Evolutionary conservation across 257 asterid genomes (phyloP).

Genomic region (Primulina tabacum): DNA sequence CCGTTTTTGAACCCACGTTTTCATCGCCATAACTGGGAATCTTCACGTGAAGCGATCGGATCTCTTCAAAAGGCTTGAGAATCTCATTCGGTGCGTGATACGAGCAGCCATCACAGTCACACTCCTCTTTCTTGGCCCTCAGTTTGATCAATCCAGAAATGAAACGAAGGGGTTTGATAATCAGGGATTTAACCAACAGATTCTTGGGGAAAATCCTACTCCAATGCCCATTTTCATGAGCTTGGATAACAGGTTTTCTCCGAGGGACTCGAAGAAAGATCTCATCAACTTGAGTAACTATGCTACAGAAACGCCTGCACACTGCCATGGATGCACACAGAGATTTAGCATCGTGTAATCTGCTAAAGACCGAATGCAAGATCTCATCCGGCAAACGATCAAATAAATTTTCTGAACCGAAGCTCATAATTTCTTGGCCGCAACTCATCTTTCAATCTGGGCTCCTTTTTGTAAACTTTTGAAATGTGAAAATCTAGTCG

Average conservation of each 20-base stretch:
- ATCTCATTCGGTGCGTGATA: constrained; percentile 35
- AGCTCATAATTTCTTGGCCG: not conserved
- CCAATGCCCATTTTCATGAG: constrained; percentile 9
- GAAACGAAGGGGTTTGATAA: constrained; percentile 36
- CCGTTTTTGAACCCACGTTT: constrained; percentile 7
- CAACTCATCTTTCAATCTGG: not conserved
- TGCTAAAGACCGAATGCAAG: constrained; percentile 41
- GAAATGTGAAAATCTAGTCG: not conserved
- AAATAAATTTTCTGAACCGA: constrained; percentile 32
- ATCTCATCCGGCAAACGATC: constrained; percentile 64
- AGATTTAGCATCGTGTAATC: constrained; percentile 56
- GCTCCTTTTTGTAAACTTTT: too few relatives aligned
- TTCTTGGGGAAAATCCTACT: constrained; percentile 27
- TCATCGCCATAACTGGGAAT: constrained; percentile 37
- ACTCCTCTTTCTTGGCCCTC: constrained; percentile 32
- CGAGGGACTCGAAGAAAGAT: constrained; percentile 41
- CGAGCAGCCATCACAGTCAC: constrained; percentile 34
- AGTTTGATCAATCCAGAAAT: constrained; percentile 33
- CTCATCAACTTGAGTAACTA: constrained; percentile 39
- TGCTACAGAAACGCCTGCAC: constrained; percentile 50
- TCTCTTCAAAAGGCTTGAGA: constrained; percentile 39
- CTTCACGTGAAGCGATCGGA: constrained; percentile 41
- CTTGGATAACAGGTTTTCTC: constrained; percentile 6
- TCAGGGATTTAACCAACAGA: constrained; percentile 25
- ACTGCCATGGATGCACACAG: constrained; percentile 48